Base-by-base conservation (phyloP, 169 alveolate genomes). In the Cryptosporidium parvum region DNA sequence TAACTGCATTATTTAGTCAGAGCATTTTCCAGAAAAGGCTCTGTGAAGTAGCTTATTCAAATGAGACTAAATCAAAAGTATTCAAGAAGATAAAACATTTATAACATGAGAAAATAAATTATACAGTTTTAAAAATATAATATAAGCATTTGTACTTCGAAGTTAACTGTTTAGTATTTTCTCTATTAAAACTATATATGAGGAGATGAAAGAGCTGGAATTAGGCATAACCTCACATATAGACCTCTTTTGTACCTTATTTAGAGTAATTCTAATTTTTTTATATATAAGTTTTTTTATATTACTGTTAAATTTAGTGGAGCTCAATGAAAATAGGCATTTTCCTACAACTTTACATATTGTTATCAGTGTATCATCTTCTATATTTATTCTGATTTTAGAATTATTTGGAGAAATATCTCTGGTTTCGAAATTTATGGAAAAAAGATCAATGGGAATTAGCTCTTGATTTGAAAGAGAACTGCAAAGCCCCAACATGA, bases 181-280 rank as follows among this genome's bases (percentile, higher is more conserved):
- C 26, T 44, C 70, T 1, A 67, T 51, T 21, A 80, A 42, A 59
- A 42, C 62, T 8, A 29, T 42, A 39, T 65, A 80, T 26, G 73
- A 62, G 3, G 89, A 80, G 44, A 65, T 65, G 33, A 61, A 80
- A 26, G 80, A 37, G 39, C 80, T 65, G 18, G 69, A 80, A 35
- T 65, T 42, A 18, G 89, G 89, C 75, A 80, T 61, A 21, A 80
- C 68, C n/a, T 80, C 89, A 16, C 89, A 80, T 9, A 80, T 58
- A 23, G 89, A 80, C 26, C 89, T 59, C 26, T 42, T 80, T 8
- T 59, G 68, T 18, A 61, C 42, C 6, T 31, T 80, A 14, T n/a
- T 18, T 37, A 80, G 18, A 29, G 67, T 58, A 31, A 29, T 12
- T 59, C 39, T 80, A 23, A 80, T 45, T 29, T 62, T 80, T 12